phyloP scores from a whole-genome alignment of 2,329 filamentous ascomycete genomes.

The Xylariaceae sp. region DNA sequence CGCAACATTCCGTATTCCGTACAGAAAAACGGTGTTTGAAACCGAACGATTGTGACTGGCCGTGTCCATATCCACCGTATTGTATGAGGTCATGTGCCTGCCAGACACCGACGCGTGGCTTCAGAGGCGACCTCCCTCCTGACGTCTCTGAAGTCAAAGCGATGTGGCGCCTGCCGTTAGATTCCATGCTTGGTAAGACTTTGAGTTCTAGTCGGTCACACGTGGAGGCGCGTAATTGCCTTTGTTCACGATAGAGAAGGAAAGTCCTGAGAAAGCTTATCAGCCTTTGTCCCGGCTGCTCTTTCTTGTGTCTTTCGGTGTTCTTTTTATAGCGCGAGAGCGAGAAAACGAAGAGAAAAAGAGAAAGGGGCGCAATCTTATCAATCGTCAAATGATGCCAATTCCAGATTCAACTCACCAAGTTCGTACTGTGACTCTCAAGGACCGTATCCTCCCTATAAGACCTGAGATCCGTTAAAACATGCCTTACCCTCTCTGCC shows the following conservation, averaged over 20 bases:
- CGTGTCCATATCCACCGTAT: too few species aligned
- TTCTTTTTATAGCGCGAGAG: neutral
- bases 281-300: slow-evolving; percentile 3
- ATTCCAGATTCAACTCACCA: too few species aligned
- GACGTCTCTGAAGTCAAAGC: neutral
- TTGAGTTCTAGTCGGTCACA: neutral
- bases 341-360: neutral
- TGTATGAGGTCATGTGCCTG: neutral
- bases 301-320: neutral
- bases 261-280: neutral
- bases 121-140: neutral
- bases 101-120: neutral
- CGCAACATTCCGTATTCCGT: too few species aligned
- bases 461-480: neutral
- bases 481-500: neutral
- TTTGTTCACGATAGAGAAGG: slow-evolving; percentile 7
- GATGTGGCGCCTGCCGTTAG: slow-evolving; percentile 2
- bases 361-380: neutral
- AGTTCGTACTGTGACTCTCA: too few species aligned
- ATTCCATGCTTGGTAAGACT: slow-evolving; percentile 3
- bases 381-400: too few species aligned
- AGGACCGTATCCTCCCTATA: neutral
- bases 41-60: neutral
- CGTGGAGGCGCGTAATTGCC: slow-evolving; percentile 7
- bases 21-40: too few species aligned